Evolutionary conservation across 805 yeast species (phyloP), one percentile per base, ranked within the genome.

Genomic region (Wickerhamomyces kurtzmanii): DNA sequence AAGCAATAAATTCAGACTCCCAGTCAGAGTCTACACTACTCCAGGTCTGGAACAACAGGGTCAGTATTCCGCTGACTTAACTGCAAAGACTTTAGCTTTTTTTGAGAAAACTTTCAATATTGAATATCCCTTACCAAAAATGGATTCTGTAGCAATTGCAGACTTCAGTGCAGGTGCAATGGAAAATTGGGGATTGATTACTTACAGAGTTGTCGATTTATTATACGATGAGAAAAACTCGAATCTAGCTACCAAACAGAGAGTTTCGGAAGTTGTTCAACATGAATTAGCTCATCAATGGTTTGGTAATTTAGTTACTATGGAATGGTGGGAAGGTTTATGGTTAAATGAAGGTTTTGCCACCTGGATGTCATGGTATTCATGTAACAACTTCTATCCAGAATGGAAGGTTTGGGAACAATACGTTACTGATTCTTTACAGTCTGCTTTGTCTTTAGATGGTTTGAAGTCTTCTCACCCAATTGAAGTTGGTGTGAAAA

Each of bases 281-380:
- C 94, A 82, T 59, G 94, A 82, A 58, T 67, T 82, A 59, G 91
- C 93, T 27, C 94, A 82, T 55, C 94, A 82, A 61, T 82, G 94
- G 94, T 82, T 82, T 45, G 94, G 94, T 49, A 78, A 82, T 55
- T 65, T 82, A 55, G 93, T 82, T 34, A 82, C 94, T 30, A 82
- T 82, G 93, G 87, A 81, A 47, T 82, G 84, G 78, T 82, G 94
- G 94, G 84, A 80, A 54, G 89, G 84, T 39, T 67, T 82, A 45
- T 82, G 91, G 89, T 68, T 82, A 43, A 82, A 82, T 50, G 94
- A 82, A 59, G 89, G 91, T 25, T 83, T 82, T 43, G 94, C 94
- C 27, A 82, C 93, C 30, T 82, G 89, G 84, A 80, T 79, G 79
- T 81, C 89, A 5, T 82, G 89, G 86, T 77, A 71, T 48, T 79